Evolutionary conservation across 176 grass and related monocot genomes (phyloP), one percentile per base, ranked within the genome.

Genomic region (Areca catechu): DNA sequence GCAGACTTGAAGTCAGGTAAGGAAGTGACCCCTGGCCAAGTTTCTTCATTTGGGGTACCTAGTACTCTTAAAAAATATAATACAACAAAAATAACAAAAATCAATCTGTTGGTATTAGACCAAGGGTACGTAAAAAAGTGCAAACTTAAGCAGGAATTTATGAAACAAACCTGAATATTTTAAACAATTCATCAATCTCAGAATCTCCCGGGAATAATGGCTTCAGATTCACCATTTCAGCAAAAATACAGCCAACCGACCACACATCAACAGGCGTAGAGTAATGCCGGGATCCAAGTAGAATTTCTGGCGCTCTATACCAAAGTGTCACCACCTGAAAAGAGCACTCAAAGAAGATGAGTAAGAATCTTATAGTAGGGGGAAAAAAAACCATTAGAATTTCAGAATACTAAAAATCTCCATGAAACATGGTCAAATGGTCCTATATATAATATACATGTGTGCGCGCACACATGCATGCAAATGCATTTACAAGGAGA

Each of bases 221-320:
- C 16, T 76, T 81, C 73, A 86, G 85, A 80, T 85, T 95, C 62
- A 89, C 90, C 90, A 95, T 95, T 82, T 95, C 90, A 1, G 90
- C 90, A 77, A 95, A 95, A 53, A 95, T 95, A 79, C 90, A 95
- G 16, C 90, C 90, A 25, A 89, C 90, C 16, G 90, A 95, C 90
- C 90, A 95, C 16, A 95, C 76, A 80, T 95, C 90, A 56, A 95
- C 90, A 30, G 90, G 90, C 37, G 90, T 89, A 10, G 90, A 95
- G 79, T 95, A 95, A 67, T 86, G 82, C 63, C 85, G 72, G 0
- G 90, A 75, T 50, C 90, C 90, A 21, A 95, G 85, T 66, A 95
- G 79, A 49, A 95, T 89, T 76, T 95, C 90, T 60, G 90, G 90
- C 66, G 90, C 85, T 73, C 90, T 83, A 65, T 95, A 95, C 90